These are phyloP conservation scores for Melanopsichium pennsylvanicum DNA, from an alignment of 1,284 basidiomycete genomes.

Conservation along the genomic window DNA sequence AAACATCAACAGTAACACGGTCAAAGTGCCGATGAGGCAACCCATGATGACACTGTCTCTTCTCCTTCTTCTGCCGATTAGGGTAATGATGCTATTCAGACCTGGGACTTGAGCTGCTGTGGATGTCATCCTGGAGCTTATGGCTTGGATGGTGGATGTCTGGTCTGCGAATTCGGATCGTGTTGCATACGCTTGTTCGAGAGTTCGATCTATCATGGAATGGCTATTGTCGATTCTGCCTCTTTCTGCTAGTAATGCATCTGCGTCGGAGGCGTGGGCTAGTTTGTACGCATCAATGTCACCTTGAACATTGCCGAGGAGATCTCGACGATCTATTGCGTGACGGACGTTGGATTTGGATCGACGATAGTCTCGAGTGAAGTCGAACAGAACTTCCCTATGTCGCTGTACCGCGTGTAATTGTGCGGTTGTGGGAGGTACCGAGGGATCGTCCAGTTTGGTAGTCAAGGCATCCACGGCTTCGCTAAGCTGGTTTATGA, in stretches of 20 bases:
- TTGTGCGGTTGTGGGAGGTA: slow-evolving; percentile 82
- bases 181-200: slow-evolving; percentile 96
- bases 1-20: slow-evolving; percentile 81
- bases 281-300: slow-evolving; percentile 89
- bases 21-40: slow-evolving; percentile 81
- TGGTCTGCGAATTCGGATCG: slow-evolving; percentile 92
- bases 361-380: slow-evolving; percentile 73
- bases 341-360: slow-evolving; percentile 70
- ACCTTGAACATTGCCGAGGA: slow-evolving; percentile 88
- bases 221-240: slow-evolving; percentile 89
- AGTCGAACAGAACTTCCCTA: slow-evolving; percentile 86
- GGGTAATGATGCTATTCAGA: slow-evolving; percentile 85
- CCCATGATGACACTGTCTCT: slow-evolving; percentile 91
- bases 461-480: slow-evolving; percentile 70
- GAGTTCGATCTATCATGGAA: slow-evolving; percentile 89
- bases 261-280: slow-evolving; percentile 77
- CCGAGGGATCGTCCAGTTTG: slow-evolving; percentile 76
- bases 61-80: slow-evolving; percentile 89
- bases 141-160: slow-evolving; percentile 76
- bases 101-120: slow-evolving; percentile 83
- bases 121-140: slow-evolving; percentile 79
- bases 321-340: slow-evolving; percentile 83
- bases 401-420: slow-evolving; percentile 88
- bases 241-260: slow-evolving; percentile 85
- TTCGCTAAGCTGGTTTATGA: slow-evolving; percentile 71